phyloP scores from a whole-genome alignment of 371 early-diverging fungal species.

The Syncephalastrum sp. region DNA sequence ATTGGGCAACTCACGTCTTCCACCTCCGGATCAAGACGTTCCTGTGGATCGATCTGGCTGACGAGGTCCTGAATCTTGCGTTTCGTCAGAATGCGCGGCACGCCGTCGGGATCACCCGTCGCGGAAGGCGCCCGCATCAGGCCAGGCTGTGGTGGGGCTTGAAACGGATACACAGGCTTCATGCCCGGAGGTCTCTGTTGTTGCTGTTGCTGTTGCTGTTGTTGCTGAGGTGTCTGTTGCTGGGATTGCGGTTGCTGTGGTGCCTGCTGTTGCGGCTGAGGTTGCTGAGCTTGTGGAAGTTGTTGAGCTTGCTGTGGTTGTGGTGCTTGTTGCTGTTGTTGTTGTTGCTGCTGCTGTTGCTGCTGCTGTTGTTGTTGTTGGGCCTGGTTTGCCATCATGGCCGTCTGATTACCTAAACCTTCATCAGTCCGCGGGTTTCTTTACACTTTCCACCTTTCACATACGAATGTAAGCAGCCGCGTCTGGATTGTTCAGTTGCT shows the following conservation, averaged over 20 bases:
- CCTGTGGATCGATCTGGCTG: conserved; percentile 83
- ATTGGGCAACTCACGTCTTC: conserved; percentile 69
- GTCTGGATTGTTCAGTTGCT: background rate
- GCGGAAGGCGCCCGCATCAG: conserved; percentile 4
- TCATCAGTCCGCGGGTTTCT: background rate
- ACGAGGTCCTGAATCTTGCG: conserved; percentile 88
- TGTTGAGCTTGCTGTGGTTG: conserved; percentile 12
- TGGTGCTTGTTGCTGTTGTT: conserved; percentile 12
- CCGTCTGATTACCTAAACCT: background rate
- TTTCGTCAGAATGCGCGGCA: conserved; percentile 62
- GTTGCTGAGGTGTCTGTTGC: conserved; percentile 4
- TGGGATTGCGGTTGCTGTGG: conserved; percentile 7
- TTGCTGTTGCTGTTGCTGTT: background rate
- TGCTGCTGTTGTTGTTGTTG: conserved; percentile 16
- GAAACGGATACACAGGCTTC: conserved; percentile 1
- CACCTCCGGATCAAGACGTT: conserved; percentile 85
- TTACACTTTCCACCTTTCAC: background rate
- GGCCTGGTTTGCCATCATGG: conserved; percentile 5
- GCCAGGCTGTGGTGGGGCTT: conserved; percentile 7
- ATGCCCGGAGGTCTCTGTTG: conserved; percentile 1
- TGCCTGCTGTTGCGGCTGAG: conserved; percentile 9
- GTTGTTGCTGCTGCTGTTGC: conserved; percentile 15
- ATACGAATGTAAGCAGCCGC: conserved; percentile 3
- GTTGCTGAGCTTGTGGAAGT: conserved; percentile 7
- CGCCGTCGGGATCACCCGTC: conserved; percentile 29